Evolutionary conservation across 2,329 filamentous ascomycete species (phyloP).

Genomic region (Ophiostoma angusticollis): DNA sequence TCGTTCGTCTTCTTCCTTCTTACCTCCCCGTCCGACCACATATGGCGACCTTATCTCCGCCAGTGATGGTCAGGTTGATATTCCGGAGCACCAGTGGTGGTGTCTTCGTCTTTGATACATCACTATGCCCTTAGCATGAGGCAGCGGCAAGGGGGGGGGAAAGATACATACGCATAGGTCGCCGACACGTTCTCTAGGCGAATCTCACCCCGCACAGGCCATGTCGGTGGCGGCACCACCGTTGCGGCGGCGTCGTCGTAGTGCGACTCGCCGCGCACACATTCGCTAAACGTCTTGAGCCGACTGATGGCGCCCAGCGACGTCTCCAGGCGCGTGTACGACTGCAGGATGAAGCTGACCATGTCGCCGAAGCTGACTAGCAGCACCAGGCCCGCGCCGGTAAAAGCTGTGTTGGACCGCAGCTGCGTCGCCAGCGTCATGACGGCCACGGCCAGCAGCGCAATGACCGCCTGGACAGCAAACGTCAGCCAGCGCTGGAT

Average conservation of each 20-base stretch:
- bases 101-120: constrained; percentile 9
- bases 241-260: constrained; percentile 16
- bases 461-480: constrained; percentile 36
- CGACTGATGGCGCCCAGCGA: constrained; percentile 25
- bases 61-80: constrained; percentile 19
- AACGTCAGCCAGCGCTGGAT: constrained; percentile 46
- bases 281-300: constrained; percentile 20
- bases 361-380: constrained; percentile 25
- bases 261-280: constrained; percentile 15
- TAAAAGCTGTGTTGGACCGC: constrained; percentile 23
- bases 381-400: constrained; percentile 26
- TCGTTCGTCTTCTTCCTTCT: background rate
- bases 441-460: constrained; percentile 33
- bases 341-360: constrained; percentile 19
- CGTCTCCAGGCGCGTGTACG: constrained; percentile 23
- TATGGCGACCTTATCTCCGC: constrained; percentile 27
- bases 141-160: background rate
- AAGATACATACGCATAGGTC: constrained; percentile 14
- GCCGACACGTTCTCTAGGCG: constrained; percentile 17
- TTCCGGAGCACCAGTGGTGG: constrained; percentile 15
- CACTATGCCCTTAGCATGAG: background rate
- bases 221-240: constrained; percentile 14
- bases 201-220: constrained; percentile 17
- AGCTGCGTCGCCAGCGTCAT: constrained; percentile 35
- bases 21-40: constrained; percentile 31